Evolutionary conservation across 139 green algal genomes (phyloP).

Genomic region (Chlorella sp.): DNA sequence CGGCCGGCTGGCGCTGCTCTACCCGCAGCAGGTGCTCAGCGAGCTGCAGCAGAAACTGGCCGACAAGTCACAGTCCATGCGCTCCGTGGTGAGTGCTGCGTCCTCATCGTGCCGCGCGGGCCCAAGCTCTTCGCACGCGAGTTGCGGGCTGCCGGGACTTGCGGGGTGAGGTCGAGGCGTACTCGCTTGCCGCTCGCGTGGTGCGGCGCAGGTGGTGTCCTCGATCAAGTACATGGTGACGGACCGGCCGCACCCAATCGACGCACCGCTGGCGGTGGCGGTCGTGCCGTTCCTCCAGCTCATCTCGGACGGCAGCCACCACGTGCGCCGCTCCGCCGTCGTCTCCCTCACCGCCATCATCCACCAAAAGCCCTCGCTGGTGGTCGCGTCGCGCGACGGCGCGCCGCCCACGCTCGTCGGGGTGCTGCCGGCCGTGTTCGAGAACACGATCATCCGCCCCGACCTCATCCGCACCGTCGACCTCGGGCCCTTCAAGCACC

Average conservation of each 20-base stretch:
- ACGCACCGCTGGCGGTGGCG: conserved; percentile 43
- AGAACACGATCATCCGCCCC: conserved; percentile 69
- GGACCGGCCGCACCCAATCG: conserved; percentile 63
- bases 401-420: conserved; percentile 48
- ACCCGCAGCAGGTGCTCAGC: conserved; percentile 21
- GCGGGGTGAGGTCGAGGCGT: too few relatives aligned
- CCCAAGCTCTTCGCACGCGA: too few relatives aligned
- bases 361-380: conserved; percentile 51
- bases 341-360: conserved; percentile 60
- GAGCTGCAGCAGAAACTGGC: conserved; percentile 15
- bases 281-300: conserved; percentile 52
- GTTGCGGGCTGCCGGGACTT: too few relatives aligned
- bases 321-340: conserved; percentile 79
- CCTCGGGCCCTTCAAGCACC: conserved; percentile 90
- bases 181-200: too few relatives aligned
- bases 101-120: too few relatives aligned
- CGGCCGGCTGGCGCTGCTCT: conserved; percentile 72
- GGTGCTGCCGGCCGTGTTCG: conserved; percentile 78
- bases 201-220: conserved; percentile 52
- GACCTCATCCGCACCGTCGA: conserved; percentile 80
- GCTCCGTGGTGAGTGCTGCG: conserved; percentile 27
- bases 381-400: neutral
- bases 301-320: conserved; percentile 50
- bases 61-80: conserved; percentile 15
- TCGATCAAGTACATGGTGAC: conserved; percentile 63